phyloP scores from a whole-genome alignment of 2,329 filamentous ascomycete species.

The Pezicula radicicola region DNA sequence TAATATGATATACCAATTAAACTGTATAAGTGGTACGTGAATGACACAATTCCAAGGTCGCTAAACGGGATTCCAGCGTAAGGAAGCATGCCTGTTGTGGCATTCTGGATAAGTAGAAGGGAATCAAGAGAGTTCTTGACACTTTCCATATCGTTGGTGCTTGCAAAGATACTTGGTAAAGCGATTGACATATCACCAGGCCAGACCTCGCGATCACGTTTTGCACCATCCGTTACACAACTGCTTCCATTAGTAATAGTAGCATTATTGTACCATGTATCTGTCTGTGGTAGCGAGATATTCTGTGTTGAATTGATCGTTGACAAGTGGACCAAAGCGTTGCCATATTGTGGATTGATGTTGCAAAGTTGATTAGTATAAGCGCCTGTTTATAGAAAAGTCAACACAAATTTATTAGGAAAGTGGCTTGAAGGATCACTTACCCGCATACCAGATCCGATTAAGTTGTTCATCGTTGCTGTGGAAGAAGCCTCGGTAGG shows the following conservation, averaged over 20 bases:
- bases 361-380: constrained; percentile 28
- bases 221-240: constrained; percentile 46
- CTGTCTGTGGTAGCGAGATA: constrained; percentile 40
- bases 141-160: constrained; percentile 44
- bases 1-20: constrained; percentile 57
- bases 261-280: constrained; percentile 31
- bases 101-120: constrained; percentile 36
- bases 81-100: constrained; percentile 37
- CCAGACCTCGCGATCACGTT: constrained; percentile 55
- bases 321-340: constrained; percentile 30
- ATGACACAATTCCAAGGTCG: constrained; percentile 39
- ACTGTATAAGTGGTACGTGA: constrained; percentile 56
- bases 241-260: constrained; percentile 16
- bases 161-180: constrained; percentile 42
- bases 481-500: constrained; percentile 25
- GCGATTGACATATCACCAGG: constrained; percentile 41
- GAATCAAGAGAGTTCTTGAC: constrained; percentile 45
- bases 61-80: constrained; percentile 46
- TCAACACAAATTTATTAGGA: background rate
- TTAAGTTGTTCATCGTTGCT: constrained; percentile 31
- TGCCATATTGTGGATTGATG: constrained; percentile 23
- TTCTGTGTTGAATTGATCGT: constrained; percentile 15
- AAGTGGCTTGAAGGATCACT: background rate
- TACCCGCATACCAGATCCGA: constrained; percentile 33
- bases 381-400: constrained; percentile 10